Base-by-base conservation (phyloP, 2,329 filamentous ascomycete species). In the Sporothrix inflata region DNA sequence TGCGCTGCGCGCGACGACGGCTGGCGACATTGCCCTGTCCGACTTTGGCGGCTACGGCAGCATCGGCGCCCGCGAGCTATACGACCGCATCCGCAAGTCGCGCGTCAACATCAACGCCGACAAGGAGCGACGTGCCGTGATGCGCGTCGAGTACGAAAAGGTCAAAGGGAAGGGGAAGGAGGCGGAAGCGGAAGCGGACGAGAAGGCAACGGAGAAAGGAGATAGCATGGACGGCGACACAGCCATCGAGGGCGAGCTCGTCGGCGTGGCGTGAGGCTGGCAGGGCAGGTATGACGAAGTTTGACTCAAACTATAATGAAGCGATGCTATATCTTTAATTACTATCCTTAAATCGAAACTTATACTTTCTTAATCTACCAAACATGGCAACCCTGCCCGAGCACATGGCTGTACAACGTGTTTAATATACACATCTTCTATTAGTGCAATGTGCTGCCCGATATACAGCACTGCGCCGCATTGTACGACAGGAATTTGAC, bases 81-180 rank as follows among this genome's bases (percentile, higher is more conserved):
- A 74, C 72, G 30, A 74, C 57, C 12, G 24, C 47, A 75, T 77
- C 71, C 73, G 72, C 16, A 24, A 42, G 21, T 72, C 60, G 34
- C 74, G 75, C 12, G 72, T 77, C 51, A 77, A 76, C 57, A 71
- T 77, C 70, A 77, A 77, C 47, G 45, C 71, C 16, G 30, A 51
- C 69, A 73, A 73, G 49, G 71, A 74, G 7, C 47, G 42, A 12
- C 72, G 74, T 5, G 72, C 71, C 14, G 71, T 53, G 4, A 72
- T 76, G 71, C 74, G 75, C 6, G 61, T 63, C 7, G 47, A 68
- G 30, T 38, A 19, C n/a, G 30, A 30, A 42, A 47, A 8, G 53
- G 57, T 27, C 27, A n/a, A n/a, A 21, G 6, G 27, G 19, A 6
- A n/a, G 6, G 21, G n/a, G 12, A 16, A 63, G 47, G 47, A 42